These are phyloP conservation scores for Limnanthes douglasii DNA, from an alignment of 345 rosid species.

Conservation along the genomic window DNA sequence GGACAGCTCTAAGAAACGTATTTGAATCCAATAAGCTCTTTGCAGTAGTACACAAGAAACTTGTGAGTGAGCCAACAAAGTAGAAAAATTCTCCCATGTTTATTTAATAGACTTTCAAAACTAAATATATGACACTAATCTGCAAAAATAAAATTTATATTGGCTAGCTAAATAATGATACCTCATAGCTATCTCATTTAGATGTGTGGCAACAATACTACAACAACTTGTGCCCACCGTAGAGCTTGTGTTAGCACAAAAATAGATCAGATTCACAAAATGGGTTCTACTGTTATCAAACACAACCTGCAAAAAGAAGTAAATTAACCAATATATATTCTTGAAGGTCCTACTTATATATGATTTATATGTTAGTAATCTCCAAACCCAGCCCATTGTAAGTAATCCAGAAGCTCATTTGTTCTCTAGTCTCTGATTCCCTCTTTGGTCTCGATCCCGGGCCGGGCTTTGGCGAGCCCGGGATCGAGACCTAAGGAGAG, in stretches of 20 bases:
- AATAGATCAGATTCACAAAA: constrained; percentile 50
- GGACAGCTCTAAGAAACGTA: constrained; percentile 9
- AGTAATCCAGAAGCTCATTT: no score
- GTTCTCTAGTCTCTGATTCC: no score
- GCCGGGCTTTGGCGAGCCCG: no score
- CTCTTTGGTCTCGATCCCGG: no score
- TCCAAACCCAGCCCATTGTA: no score
- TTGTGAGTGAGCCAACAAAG: constrained; percentile 24
- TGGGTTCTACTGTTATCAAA: constrained; percentile 18
- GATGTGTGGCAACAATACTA: constrained; percentile 29
- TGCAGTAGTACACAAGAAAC: constrained; percentile 25
- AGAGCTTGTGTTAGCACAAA: constrained; percentile 53
- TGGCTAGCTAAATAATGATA: constrained; percentile 10
- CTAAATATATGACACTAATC: constrained; percentile 28
- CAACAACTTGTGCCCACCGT: constrained; percentile 23
- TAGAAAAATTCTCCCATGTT: constrained; percentile 23
- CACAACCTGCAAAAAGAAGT: constrained; percentile 37
- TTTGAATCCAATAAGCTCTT: constrained; percentile 16
- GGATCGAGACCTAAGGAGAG: no score
- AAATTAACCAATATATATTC: no score
- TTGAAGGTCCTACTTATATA: no score
- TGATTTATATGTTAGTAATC: no score
- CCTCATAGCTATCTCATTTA: constrained; percentile 26
- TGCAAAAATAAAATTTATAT: constrained; percentile 18
- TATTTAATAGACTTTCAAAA: constrained; percentile 54